These are phyloP conservation scores for Forsythia suspensa DNA, from an alignment of 257 asterid species.

Conservation along the genomic window DNA sequence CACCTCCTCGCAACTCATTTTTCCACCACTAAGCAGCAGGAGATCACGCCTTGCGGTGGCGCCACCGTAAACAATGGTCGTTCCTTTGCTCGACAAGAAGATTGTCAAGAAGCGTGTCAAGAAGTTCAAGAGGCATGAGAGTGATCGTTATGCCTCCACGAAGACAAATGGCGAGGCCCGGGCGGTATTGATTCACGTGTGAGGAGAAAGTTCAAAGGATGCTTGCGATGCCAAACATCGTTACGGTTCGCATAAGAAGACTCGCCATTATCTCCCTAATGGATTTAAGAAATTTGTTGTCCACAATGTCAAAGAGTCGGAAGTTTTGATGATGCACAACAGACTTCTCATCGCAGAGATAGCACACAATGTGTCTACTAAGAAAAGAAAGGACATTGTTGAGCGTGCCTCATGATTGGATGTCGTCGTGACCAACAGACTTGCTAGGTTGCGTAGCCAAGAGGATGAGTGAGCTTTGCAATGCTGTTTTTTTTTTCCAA, in stretches of 20 bases:
- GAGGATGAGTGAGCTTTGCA: conserved; percentile 25
- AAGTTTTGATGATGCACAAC: conserved; percentile 28
- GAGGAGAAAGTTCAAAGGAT: too few relatives aligned
- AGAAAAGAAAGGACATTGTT: conserved; percentile 31
- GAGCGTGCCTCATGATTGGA: conserved; percentile 32
- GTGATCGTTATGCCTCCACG: conserved; percentile 15
- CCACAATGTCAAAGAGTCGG: conserved; percentile 20
- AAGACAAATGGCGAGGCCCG: conserved; percentile 30
- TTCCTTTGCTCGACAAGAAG: conserved; percentile 24
- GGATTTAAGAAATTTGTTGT: conserved; percentile 26
- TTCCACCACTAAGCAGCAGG: too few relatives aligned
- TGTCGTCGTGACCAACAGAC: conserved; percentile 31
- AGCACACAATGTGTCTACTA: conserved; percentile 29
- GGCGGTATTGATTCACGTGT: conserved; percentile 32
- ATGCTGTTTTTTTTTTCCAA: neutral
- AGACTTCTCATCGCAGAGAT: too few relatives aligned
- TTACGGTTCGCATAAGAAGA: conserved; percentile 28
- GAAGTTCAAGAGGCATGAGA: conserved; percentile 25
- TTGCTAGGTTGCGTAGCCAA: conserved; percentile 34
- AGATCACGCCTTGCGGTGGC: too few relatives aligned
- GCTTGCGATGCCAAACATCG: conserved; percentile 30
- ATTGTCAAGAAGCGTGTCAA: conserved; percentile 28
- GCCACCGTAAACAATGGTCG: too few relatives aligned
- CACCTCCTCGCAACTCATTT: too few relatives aligned
- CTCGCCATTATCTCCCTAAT: conserved; percentile 26